phyloP scores from a whole-genome alignment of 2,329 filamentous ascomycete species.

The Pseudogymnoascus sp. region DNA sequence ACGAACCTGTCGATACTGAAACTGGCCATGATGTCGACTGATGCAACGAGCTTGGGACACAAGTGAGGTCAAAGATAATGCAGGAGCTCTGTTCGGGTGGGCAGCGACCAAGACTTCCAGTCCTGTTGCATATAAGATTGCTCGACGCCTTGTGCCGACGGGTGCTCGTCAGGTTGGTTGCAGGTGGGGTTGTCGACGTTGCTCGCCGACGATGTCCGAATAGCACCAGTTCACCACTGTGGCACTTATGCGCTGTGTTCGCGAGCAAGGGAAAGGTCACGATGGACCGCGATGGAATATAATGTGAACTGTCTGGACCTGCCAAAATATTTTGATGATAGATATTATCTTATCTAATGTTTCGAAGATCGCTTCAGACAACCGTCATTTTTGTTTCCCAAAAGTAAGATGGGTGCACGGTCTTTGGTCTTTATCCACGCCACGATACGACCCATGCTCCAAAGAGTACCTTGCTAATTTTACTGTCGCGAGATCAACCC shows the following conservation, averaged over 20 bases:
- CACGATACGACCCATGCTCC: neutral
- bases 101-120: neutral
- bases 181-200: neutral
- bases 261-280: neutral
- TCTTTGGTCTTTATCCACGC: neutral
- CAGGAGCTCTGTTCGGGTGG: neutral
- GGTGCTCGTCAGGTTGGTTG: neutral
- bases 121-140: neutral
- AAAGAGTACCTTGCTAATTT: neutral
- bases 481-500: neutral
- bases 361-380: neutral
- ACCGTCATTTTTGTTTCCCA: neutral
- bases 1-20: neutral
- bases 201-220: neutral
- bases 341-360: neutral
- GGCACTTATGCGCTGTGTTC: neutral
- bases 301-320: neutral
- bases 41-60: neutral
- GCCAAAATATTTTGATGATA: neutral
- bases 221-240: neutral
- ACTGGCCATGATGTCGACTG: neutral
- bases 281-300: neutral
- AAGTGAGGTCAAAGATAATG: neutral
- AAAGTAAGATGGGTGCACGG: neutral
- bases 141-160: neutral